Evolutionary conservation across 768 basidiomycete species (phyloP), one percentile per base, ranked within the genome.

Genomic region (Rhodotorula graminis): DNA sequence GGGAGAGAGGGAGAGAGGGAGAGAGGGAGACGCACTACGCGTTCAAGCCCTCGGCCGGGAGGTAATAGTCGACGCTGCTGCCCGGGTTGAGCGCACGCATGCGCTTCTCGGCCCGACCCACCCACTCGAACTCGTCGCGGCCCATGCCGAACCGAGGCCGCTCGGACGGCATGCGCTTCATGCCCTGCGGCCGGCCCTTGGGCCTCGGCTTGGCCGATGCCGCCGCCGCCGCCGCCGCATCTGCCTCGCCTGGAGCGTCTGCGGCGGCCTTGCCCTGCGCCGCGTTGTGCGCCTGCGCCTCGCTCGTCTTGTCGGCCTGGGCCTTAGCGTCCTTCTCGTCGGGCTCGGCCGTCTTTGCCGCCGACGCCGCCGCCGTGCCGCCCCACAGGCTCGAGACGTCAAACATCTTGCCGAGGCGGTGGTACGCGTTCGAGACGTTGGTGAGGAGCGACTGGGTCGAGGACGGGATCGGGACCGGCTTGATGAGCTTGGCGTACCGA

Each of bases 401-500:
- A 37, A 74, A 69, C n/a, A 69, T 69, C 25, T 57, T 44, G 49
- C 73, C 67, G 50, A 78, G 69, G 46, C 72, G 71, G 47, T 65
- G 61, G 61, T 75, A 74, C 16, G 70, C 71, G 57, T 62, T 52
- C 21, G 73, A 65, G n/a, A 76, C 63, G 63, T 74, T 73, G 53
- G 75, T 67, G 2, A 79, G 70, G 2, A 79, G 70, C 18, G 77
- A 66, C 33, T 55, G 61, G 46, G 73, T 79, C 9, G 70, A 53
- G 8, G 75, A 69, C 19, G 70, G 73, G 55, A 79, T 76, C 18
- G 77, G 61, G 15, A 74, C 64, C n/a, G 78, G 75, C 63, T 77
- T 76, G 63, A 77, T 70, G 27, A 74, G 57, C 53, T 75, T 77
- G 37, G 76, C 61, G 50, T 55, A 70, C 27, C 58, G 57, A 3